A percentile compares a stretch with the other conserved stretches of the same genome.
phyloP scores from a whole-genome alignment of 2,329 filamentous ascomycete species.

The Ciborinia camelliae region DNA sequence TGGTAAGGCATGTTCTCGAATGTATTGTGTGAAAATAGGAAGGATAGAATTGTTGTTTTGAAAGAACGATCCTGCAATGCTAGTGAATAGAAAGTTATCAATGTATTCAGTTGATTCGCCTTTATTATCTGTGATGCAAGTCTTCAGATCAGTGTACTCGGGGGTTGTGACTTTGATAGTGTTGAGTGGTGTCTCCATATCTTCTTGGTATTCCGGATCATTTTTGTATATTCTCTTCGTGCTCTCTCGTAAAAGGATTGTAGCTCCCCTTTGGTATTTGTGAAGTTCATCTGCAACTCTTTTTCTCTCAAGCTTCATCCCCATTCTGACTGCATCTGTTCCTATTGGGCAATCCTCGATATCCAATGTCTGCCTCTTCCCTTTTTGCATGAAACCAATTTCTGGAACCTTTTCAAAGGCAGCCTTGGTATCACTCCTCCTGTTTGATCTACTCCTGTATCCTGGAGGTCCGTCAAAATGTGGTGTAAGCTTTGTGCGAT shows the following conservation, averaged over 20 bases:
- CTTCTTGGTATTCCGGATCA: slow-evolving; percentile 28
- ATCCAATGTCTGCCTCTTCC: slow-evolving; percentile 75
- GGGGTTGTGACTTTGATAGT: slow-evolving; percentile 40
- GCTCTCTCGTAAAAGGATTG: slow-evolving; percentile 82
- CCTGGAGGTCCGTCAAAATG: slow-evolving; percentile 81
- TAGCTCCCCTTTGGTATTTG: slow-evolving; percentile 78
- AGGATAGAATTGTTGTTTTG: slow-evolving; percentile 99
- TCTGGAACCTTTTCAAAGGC: slow-evolving; percentile 65
- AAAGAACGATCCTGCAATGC: slow-evolving; percentile 93
- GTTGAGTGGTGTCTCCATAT: slow-evolving; percentile 33
- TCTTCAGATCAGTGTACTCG: slow-evolving; percentile 71
- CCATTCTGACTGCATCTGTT: slow-evolving; percentile 77
- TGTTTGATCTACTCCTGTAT: slow-evolving; percentile 45
- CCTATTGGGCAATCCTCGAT: slow-evolving; percentile 98
- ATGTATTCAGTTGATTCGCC: slow-evolving; percentile 84
- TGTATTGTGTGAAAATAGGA: slow-evolving; percentile 78
- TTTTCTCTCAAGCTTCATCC: slow-evolving; percentile 74
- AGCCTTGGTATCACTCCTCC: slow-evolving; percentile 50
- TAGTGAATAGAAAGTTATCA: slow-evolving; percentile 75
- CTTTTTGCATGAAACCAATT: slow-evolving; percentile 89
- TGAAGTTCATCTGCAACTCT: slow-evolving; percentile 67
- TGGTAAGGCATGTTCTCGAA: slow-evolving; percentile 73
- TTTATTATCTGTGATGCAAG: slow-evolving; percentile 83
- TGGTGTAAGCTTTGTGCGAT: slow-evolving; percentile 94
- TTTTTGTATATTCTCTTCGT: slow-evolving; percentile 64